Evolutionary conservation across 257 asterid genomes (phyloP).

Genomic region (Perilla frutescens): DNA sequence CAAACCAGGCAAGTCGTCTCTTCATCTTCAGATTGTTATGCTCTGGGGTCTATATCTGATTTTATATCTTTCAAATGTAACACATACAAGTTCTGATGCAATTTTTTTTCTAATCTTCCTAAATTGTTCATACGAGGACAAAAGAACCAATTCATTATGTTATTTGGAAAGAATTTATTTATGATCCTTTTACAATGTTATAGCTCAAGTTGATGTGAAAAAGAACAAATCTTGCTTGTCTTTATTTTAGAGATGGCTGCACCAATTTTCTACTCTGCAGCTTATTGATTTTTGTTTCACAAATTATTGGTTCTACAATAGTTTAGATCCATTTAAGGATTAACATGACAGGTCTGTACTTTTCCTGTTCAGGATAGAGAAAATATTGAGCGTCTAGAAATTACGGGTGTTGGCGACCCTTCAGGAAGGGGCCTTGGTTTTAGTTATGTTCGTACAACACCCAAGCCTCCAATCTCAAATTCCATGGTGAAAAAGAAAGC

Average conservation of each 20-base stretch:
- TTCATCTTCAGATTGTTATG: conserved; percentile 14
- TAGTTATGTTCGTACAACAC: conserved; percentile 90
- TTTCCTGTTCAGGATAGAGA: conserved; percentile 74
- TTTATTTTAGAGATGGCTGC: background rate
- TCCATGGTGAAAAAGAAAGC: conserved; percentile 79
- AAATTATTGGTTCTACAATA: background rate
- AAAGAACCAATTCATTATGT: conserved; percentile 10
- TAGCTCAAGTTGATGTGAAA: background rate
- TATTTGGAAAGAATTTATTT: conserved; percentile 10
- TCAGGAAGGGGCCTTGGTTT: conserved; percentile 99
- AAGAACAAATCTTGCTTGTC: conserved; percentile 1
- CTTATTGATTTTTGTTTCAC: background rate
- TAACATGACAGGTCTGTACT: conserved; percentile 29
- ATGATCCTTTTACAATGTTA: background rate
- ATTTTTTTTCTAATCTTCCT: background rate
- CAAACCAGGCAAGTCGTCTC: conserved; percentile 71
- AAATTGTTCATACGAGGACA: conserved; percentile 17
- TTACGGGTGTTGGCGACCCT: conserved; percentile 99
- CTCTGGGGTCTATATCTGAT: background rate
- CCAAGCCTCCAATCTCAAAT: conserved; percentile 88
- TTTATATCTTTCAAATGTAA: background rate
- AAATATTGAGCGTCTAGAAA: conserved; percentile 95
- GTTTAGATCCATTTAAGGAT: background rate
- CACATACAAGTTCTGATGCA: conserved; percentile 7
- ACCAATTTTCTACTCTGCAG: background rate